phyloP scores from a whole-genome alignment of 2,329 filamentous ascomycete genomes.

The Colletotrichum truncatum region DNA sequence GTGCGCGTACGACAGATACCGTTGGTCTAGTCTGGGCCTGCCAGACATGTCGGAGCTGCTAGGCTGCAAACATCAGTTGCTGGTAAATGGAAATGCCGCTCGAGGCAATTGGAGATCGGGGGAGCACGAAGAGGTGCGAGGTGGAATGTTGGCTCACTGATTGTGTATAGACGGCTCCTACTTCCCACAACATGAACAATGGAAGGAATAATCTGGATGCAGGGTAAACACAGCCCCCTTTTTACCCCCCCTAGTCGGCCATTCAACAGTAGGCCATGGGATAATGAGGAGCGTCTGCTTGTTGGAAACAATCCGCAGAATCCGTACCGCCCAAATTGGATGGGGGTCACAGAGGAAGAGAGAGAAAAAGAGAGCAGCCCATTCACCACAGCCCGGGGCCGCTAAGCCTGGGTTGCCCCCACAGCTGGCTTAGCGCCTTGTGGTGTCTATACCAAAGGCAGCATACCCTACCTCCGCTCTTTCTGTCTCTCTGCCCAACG shows the following conservation, averaged over 20 bases:
- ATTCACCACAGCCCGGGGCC: slow-evolving; percentile 8
- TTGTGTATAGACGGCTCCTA: no score
- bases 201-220: neutral
- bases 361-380: neutral
- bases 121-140: neutral
- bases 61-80: slow-evolving; percentile 23
- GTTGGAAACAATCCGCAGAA: no score
- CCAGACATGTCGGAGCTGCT: neutral
- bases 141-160: no score
- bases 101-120: neutral
- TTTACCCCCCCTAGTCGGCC: no score
- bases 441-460: neutral
- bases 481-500: neutral
- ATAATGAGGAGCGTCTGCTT: no score
- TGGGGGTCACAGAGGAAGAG: neutral
- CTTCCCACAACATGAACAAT: no score
- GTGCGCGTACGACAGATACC: slow-evolving; percentile 23
- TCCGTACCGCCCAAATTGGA: no score
- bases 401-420: slow-evolving; percentile 3
- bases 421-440: neutral
- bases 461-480: no score
- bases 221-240: no score
- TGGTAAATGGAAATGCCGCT: neutral
- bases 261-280: no score
- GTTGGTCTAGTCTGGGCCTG: slow-evolving; percentile 4